Conservation (phyloP, 345 rosid genomes). For the Camelina hispida region DNA sequence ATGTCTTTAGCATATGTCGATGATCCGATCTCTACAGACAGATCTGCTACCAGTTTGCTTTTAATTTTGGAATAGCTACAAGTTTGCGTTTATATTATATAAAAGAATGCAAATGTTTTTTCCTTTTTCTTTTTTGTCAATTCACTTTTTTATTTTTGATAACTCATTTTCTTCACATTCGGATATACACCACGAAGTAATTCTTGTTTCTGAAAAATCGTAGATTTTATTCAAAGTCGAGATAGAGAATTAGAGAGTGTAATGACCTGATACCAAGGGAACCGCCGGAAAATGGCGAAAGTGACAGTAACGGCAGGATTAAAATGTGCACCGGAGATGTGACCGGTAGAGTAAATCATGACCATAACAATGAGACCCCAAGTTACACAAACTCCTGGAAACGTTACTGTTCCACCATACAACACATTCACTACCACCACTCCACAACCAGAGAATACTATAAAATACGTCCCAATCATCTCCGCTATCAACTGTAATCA, state of each 20-base stretch:
- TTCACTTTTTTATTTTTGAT: too few species aligned
- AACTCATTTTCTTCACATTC: not conserved
- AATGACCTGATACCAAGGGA: conserved; percentile 58
- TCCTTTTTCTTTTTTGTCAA: too few species aligned
- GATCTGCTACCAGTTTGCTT: too few species aligned
- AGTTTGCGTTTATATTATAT: too few species aligned
- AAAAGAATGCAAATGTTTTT: too few species aligned
- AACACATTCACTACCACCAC: conserved; percentile 65
- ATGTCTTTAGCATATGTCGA: too few species aligned
- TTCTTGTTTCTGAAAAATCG: not conserved
- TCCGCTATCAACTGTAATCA: conserved; percentile 63
- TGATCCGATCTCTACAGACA: too few species aligned
- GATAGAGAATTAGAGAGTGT: too few species aligned
- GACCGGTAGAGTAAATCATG: conserved; percentile 71
- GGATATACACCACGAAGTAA: not conserved
- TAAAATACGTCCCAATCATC: conserved; percentile 68
- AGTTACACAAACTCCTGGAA: conserved; percentile 66
- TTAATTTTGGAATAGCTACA: too few species aligned
- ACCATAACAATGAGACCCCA: conserved; percentile 85
- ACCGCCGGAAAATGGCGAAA: conserved; percentile 58
- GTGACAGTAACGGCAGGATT: conserved; percentile 82
- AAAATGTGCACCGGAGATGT: conserved; percentile 86
- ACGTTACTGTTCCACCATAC: conserved; percentile 56
- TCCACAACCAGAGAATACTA: conserved; percentile 78
- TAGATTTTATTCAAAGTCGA: not conserved